Evolutionary conservation across 371 early-diverging fungal genomes (phyloP), one percentile per base, ranked within the genome.

Genomic region (Rhizopus delemar): DNA sequence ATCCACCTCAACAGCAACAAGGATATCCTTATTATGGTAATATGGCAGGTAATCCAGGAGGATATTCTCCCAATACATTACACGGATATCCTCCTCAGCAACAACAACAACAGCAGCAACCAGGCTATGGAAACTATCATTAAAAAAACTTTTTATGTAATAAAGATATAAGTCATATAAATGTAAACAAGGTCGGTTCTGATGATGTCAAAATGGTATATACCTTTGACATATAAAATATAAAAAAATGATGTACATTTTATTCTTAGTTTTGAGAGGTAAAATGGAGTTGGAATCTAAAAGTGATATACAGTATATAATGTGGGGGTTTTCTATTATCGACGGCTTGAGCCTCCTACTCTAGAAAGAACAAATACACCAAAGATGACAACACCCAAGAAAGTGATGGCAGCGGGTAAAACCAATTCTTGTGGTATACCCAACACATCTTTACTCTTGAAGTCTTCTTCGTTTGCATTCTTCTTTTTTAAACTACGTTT

Each of bases 351-450:
- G 22, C 22, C 22, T 22, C 22, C 22, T 22, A 22, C 22, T 22
- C 22, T 22, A 41, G 80, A 72, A 12, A 81, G 64, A 34, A 80
- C 75, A 72, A 86, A 85, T 2, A 84, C 86, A 35, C 83, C 81
- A 39, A 85, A 56, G 57, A 86, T 85, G 28, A 77, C 83, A 33
- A 82, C 70, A 29, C 83, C 83, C 35, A 86, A 71, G 38, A 82
- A 82, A 28, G 82, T 69, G 62, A 87, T 71, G 16, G 87, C 85
- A 31, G 83, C 85, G 33, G 87, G 87, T 8, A 86, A 63, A 33
- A 87, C 57, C 31, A 83, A 57, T 41, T 86, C 83, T 28, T 83
- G 77, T 32, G 83, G 85, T 50, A 83, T 74, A 29, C 56, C 55
- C 62, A 70, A 41, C 38, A 60, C 59, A 29, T 48, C 48, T 15